Evolutionary conservation across 805 yeast species (phyloP), one percentile per base, ranked within the genome.

Genomic region (Suhomyces faveliae): DNA sequence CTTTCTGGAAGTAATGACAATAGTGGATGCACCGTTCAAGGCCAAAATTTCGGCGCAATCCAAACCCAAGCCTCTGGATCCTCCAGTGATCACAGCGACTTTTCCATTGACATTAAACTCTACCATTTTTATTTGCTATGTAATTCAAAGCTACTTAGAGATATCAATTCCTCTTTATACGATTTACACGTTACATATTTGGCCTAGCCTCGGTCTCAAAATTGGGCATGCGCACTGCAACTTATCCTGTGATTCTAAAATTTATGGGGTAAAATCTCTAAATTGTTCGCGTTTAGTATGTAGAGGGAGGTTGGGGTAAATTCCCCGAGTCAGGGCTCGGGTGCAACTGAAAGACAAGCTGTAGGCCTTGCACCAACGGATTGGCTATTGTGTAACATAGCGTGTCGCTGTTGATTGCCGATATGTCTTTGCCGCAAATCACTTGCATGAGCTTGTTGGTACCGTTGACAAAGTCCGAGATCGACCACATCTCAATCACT

Each of bases 61-160:
- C 38, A 81, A 76, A 0, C 92, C 92, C 42, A 85, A 78, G 0
- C 92, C 92, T 56, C 91, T 71, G 21, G 89, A 80, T 23, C 90
- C 89, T 3, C 90, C 91, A 5, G 91, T 85, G 51, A 85, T 73
- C 4, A 80, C 79, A 0, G 85, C 89, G 8, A 77, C 74, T 64
- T 83, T 84, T 12, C 85, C 87, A 50, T 80, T 67, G 33, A 81
- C 81, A 55, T 72, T 72, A 43, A 64, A 66, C 50, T 72, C 76
- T 23, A 72, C 76, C 77, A 71, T 73, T n/a, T 25, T 52, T 15
- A n/a, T 27, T n/a, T 27, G 30, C 15, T 27, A 3, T 17, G 21
- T 20, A 17, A 9, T n/a, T 7, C 21, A 33, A 33, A n/a, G 21
- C 20, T 3, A 33, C 15, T 27, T 9, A 3, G 30, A 27, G 30